Base-by-base conservation (phyloP, 768 basidiomycete genomes). In the Myochromella boudieri region DNA sequence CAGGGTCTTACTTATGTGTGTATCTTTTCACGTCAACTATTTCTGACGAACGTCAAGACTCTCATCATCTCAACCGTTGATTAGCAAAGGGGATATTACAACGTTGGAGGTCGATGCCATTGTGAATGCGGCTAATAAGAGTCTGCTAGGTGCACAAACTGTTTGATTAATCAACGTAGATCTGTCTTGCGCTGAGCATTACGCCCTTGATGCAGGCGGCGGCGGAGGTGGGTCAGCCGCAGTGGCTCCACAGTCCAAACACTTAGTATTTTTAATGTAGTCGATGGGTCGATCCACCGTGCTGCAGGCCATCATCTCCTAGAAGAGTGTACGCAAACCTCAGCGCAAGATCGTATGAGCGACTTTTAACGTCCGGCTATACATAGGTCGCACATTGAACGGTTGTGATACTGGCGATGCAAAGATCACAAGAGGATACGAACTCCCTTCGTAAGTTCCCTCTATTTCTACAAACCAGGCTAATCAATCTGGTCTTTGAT, bases 121-220 rank as follows among this genome's bases (percentile, higher is more conserved):
- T 45, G 90, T 92, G 22, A 92, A 91, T 57, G 91, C 91, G 10
- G 91, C 90, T 5, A 92, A 92, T 58, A 71, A 71, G 37, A 77
- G 77, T 39, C 68, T 93, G 27, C 68, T 85, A 38, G 90, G 90
- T 88, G 32, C n/a, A n/a, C n/a, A n/a, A n/a, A n/a, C n/a, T n/a
- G n/a, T n/a, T n/a, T n/a, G n/a, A n/a, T n/a, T n/a, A 45, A 67
- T 66, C 40, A 20, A 22, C 18, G 33, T n/a, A 31, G n/a, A 8
- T 31, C 18, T 17, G 33, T 3, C 21, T 28, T 36, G 17, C n/a
- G 17, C 6, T 33, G 6, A 20, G 33, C 28, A 44, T 28, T 29
- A 10, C 18, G 40, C 25, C 20, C 7, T 26, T 29, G 25, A 44
- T 44, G 6, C 63, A 89, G 89, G 87, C 28, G 89, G 90, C 4